phyloP scores from a whole-genome alignment of 1,284 basidiomycete species.

The Anthracocystis walkeri region DNA sequence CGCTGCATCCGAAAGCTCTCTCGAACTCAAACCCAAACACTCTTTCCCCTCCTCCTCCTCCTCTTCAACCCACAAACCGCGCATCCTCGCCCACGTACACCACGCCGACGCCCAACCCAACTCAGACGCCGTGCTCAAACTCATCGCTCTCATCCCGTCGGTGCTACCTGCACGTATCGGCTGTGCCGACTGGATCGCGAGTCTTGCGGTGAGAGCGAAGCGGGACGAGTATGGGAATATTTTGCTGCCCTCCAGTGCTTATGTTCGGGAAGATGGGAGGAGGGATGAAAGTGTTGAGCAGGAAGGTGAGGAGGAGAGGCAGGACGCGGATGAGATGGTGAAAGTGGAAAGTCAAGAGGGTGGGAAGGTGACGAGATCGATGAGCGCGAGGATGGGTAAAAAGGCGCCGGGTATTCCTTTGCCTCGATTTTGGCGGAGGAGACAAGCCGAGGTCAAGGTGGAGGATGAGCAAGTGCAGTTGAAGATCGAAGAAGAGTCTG shows the following conservation, averaged over 20 bases:
- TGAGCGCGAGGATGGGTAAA: conserved; percentile 14
- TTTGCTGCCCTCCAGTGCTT: conserved; percentile 22
- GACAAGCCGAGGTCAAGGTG: not conserved
- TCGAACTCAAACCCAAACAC: conserved; percentile 39
- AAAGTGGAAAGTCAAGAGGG: not conserved
- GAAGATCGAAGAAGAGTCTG: not conserved
- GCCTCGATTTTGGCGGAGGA: conserved; percentile 29
- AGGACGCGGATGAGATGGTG: not conserved
- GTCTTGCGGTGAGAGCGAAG: conserved; percentile 19
- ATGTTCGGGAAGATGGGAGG: not conserved
- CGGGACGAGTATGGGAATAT: conserved; percentile 39
- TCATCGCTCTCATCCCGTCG: conserved; percentile 33
- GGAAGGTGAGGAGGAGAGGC: not conserved
- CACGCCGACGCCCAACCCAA: conserved; percentile 18
- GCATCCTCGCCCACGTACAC: conserved; percentile 29
- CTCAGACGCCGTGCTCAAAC: conserved; percentile 27
- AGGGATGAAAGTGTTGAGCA: not conserved
- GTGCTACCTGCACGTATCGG: conserved; percentile 17
- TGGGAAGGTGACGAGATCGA: conserved; percentile 33
- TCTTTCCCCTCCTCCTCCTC: not conserved
- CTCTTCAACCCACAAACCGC: conserved; percentile 12
- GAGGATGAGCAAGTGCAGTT: not conserved
- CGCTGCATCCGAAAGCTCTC: not conserved
- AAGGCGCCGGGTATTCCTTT: conserved; percentile 30
- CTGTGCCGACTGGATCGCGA: conserved; percentile 21